Evolutionary conservation across 179 eudicot species (phyloP).

Genomic region (Silene noctiflora): DNA sequence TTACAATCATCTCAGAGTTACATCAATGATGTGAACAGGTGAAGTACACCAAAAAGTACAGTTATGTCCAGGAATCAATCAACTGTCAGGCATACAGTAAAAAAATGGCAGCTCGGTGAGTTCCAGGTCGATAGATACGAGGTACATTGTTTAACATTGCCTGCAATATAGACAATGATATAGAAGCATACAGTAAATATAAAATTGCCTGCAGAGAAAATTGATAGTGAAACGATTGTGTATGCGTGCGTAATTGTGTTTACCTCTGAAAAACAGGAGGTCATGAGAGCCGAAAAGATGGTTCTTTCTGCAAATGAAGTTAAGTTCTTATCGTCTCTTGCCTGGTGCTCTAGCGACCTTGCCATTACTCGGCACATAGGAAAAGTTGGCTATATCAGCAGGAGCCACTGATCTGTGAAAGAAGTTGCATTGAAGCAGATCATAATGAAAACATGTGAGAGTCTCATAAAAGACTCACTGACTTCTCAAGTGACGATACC

Average conservation of each 20-base stretch:
- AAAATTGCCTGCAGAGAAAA: no score
- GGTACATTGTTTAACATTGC: no score
- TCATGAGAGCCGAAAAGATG: background rate
- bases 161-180: no score
- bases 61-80: background rate
- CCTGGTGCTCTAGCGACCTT: slow-evolving; percentile 16
- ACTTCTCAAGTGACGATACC: background rate
- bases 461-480: background rate
- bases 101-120: background rate
- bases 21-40: background rate
- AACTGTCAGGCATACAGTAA: background rate
- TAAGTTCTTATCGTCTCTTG: slow-evolving; percentile 14
- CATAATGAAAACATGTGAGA: no score
- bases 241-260: no score
- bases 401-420: slow-evolving; percentile 24
- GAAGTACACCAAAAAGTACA: background rate
- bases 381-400: slow-evolving; percentile 29
- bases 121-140: background rate
- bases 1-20: background rate
- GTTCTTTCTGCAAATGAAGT: background rate
- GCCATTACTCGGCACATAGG: slow-evolving; percentile 22
- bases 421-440: background rate
- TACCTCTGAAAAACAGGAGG: background rate
- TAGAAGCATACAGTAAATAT: no score
- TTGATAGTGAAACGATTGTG: background rate